These are phyloP conservation scores for Kazachstania taianensis DNA, from an alignment of 805 yeast genomes.

Conservation along the genomic window DNA sequence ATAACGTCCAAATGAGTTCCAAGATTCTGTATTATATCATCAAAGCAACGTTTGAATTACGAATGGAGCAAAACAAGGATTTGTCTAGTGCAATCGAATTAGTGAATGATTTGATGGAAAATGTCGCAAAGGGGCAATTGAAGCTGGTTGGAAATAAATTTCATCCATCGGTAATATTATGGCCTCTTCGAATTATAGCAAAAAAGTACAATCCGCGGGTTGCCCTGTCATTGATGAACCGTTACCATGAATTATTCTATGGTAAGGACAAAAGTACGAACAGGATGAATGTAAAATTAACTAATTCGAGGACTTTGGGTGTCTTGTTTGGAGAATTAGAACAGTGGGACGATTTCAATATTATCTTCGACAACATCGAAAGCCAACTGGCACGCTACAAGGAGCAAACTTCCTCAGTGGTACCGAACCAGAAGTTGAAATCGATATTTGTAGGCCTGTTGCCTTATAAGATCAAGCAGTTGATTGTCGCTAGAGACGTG, in stretches of 20 bases:
- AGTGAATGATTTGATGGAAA: constrained; percentile 25
- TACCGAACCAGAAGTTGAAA: constrained; percentile 13
- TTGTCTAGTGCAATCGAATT: constrained; percentile 23
- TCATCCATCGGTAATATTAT: constrained; percentile 30
- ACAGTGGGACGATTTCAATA: constrained; percentile 26
- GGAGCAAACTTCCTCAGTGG: constrained; percentile 16
- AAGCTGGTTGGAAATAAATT: constrained; percentile 17
- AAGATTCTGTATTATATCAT: constrained; percentile 24
- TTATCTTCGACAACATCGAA: constrained; percentile 14
- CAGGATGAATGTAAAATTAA: constrained; percentile 17
- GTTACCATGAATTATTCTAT: constrained; percentile 23
- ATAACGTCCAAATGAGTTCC: constrained; percentile 19
- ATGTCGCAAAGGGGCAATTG: constrained; percentile 14
- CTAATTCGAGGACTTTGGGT: constrained; percentile 26
- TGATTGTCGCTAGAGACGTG: constrained; percentile 10
- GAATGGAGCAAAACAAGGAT: constrained; percentile 21
- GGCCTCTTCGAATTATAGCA: constrained; percentile 28
- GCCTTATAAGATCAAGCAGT: constrained; percentile 16
- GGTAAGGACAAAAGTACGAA: constrained; percentile 11
- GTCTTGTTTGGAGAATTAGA: constrained; percentile 26
- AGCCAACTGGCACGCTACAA: constrained; percentile 12
- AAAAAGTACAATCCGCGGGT: constrained; percentile 25
- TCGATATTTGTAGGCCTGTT: constrained; percentile 17
- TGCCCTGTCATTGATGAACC: constrained; percentile 27
- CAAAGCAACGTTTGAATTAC: constrained; percentile 24